A percentile compares a stretch with the other conserved stretches of the same genome.
These are phyloP conservation scores for Penicillium rolfsii DNA, from an alignment of 2,329 filamentous ascomycete genomes.

Conservation along the genomic window DNA sequence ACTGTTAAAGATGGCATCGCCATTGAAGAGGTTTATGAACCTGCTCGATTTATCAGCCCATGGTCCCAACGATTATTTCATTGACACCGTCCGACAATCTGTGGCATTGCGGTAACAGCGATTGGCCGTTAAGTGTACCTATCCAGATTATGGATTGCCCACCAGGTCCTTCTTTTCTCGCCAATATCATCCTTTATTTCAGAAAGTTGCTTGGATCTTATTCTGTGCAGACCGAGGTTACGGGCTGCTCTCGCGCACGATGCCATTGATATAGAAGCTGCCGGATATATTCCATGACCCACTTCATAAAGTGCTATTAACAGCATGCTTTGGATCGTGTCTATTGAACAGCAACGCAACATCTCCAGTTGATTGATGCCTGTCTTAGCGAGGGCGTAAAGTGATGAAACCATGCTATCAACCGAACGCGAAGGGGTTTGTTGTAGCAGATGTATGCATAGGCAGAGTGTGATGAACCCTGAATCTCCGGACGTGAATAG, in stretches of 20 bases:
- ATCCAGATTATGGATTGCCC: conserved; percentile 7
- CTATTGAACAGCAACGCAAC: not conserved
- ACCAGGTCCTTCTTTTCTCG: conserved; percentile 10
- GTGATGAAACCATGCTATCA: not conserved
- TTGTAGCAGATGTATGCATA: not conserved
- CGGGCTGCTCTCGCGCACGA: not conserved
- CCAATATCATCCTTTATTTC: not conserved
- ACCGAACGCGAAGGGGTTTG: not conserved
- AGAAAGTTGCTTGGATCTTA: conserved; percentile 1
- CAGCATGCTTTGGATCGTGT: not conserved
- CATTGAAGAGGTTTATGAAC: not conserved
- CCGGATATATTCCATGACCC: not conserved
- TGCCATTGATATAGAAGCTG: not conserved
- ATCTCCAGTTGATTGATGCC: not conserved
- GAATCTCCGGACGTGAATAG: not conserved
- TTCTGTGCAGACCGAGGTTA: conserved; percentile 1
- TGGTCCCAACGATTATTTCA: not conserved
- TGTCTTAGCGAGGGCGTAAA: not conserved
- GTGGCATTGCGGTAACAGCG: not conserved
- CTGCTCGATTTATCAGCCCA: not conserved
- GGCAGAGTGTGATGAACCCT: not conserved
- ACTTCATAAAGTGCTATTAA: not conserved
- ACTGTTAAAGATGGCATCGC: not conserved
- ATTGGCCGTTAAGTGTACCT: not conserved
- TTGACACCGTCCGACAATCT: not conserved